Conservation (phyloP, 805 yeast species). For the Trichomonascus vanleenenianus region DNA sequence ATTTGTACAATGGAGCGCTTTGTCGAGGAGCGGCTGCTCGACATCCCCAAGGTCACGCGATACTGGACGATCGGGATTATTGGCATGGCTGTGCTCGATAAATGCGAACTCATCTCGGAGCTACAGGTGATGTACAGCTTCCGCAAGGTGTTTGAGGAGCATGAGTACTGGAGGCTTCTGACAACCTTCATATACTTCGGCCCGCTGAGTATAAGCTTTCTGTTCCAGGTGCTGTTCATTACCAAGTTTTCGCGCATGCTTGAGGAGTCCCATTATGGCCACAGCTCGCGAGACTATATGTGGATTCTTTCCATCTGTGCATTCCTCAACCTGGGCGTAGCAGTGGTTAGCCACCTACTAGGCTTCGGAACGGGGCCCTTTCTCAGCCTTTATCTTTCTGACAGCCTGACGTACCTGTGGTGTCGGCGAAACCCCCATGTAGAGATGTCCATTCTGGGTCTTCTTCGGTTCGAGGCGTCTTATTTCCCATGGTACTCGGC, state of each 20-base stretch:
- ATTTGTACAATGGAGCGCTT: conserved; percentile 14
- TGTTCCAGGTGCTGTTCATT: conserved; percentile 29
- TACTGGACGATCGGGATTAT: conserved; percentile 30
- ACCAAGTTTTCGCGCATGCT: conserved; percentile 34
- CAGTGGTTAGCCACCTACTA: conserved; percentile 7
- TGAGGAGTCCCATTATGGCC: conserved; percentile 29
- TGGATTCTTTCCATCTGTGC: conserved; percentile 30
- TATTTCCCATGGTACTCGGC: conserved; percentile 38
- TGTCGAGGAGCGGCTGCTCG: conserved; percentile 22
- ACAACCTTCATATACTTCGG: conserved; percentile 39
- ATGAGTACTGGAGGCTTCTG: conserved; percentile 34
- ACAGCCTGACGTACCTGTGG: conserved; percentile 38
- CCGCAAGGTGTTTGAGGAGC: conserved; percentile 28
- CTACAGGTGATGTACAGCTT: conserved; percentile 31
- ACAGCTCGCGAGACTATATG: conserved; percentile 30
- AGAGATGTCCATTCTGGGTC: conserved; percentile 34
- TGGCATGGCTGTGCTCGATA: conserved; percentile 28
- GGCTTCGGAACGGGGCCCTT: conserved; percentile 15
- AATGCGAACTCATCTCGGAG: conserved; percentile 28
- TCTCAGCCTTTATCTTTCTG: conserved; percentile 34
- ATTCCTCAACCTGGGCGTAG: conserved; percentile 28
- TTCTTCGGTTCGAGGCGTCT: conserved; percentile 35
- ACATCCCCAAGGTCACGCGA: conserved; percentile 42
- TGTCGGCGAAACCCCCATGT: conserved; percentile 39
- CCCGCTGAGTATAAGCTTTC: conserved; percentile 31